Conservation (phyloP, 2,329 filamentous ascomycete genomes). For the Sporothrix schenckii region DNA sequence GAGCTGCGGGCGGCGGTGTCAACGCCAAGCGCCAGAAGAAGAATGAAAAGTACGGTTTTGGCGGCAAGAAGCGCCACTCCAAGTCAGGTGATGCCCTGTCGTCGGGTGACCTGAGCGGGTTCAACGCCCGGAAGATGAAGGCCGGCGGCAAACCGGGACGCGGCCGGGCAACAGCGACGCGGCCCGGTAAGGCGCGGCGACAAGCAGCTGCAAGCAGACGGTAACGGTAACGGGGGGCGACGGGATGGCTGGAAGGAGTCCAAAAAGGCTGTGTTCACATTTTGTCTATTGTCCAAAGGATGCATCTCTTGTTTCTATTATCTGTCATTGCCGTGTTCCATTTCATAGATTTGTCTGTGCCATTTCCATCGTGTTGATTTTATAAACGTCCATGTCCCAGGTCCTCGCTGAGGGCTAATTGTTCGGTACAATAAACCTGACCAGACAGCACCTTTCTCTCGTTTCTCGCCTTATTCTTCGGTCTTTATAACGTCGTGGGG, state of each 20-base stretch:
- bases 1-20: constrained; percentile 46
- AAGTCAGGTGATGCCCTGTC: constrained; percentile 91
- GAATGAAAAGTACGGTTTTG: constrained; percentile 91
- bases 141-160: constrained; percentile 42
- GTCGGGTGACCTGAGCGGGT: constrained; percentile 77
- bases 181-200: constrained; percentile 53
- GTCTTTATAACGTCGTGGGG: no score
- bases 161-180: constrained; percentile 41
- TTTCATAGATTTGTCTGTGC: constrained; percentile 2
- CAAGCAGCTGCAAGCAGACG: constrained; percentile 49
- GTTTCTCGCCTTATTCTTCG: no score
- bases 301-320: constrained; percentile 16
- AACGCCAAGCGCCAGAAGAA: constrained; percentile 87
- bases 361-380: neutral
- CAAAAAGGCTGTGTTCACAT: neutral
- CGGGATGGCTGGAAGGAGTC: neutral
- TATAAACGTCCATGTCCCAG: no score
- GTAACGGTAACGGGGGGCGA: neutral
- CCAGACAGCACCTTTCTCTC: no score
- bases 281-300: neutral
- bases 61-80: constrained; percentile 87
- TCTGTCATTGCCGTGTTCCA: neutral
- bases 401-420: no score
- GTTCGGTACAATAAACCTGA: no score
- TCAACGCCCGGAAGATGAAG: constrained; percentile 88